Percentiles rank a stretch among this genome's conserved stretches.
Conservation (phyloP, 169 alveolate species). For the Plasmodium ovale region DNA sequence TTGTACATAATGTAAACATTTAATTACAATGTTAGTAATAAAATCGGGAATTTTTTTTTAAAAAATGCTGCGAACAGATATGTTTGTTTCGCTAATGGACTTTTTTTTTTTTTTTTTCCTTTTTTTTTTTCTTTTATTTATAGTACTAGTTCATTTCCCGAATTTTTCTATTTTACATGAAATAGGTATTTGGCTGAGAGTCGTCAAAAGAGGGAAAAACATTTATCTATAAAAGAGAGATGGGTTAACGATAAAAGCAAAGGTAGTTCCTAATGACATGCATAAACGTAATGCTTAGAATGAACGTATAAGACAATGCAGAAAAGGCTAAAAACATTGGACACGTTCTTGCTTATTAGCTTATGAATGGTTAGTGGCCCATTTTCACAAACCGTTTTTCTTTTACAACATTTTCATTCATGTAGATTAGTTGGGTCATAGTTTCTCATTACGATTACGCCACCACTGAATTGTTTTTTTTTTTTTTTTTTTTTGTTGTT, state of each 20-base stretch:
- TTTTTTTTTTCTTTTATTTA: too few relatives aligned
- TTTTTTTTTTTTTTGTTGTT: too few relatives aligned
- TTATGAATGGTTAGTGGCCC: too few relatives aligned
- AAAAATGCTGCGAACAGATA: neutral
- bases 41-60: neutral
- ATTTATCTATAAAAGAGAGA: too few relatives aligned
- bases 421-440: neutral
- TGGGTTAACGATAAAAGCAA: neutral
- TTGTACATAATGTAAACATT: neutral
- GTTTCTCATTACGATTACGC: neutral
- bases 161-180: neutral
- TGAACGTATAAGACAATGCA: too few relatives aligned
- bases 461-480: neutral
- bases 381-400: neutral
- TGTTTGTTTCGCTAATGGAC: neutral
- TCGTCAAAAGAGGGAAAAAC: neutral
- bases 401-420: neutral
- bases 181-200: neutral
- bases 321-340: too few relatives aligned
- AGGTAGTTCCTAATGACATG: neutral
- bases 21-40: neutral
- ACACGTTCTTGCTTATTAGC: too few relatives aligned
- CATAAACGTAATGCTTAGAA: too few relatives aligned
- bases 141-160: neutral
- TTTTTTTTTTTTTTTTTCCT: too few relatives aligned